Conservation (phyloP, 2,329 filamentous ascomycete species). For the Aspergillus sp. region DNA sequence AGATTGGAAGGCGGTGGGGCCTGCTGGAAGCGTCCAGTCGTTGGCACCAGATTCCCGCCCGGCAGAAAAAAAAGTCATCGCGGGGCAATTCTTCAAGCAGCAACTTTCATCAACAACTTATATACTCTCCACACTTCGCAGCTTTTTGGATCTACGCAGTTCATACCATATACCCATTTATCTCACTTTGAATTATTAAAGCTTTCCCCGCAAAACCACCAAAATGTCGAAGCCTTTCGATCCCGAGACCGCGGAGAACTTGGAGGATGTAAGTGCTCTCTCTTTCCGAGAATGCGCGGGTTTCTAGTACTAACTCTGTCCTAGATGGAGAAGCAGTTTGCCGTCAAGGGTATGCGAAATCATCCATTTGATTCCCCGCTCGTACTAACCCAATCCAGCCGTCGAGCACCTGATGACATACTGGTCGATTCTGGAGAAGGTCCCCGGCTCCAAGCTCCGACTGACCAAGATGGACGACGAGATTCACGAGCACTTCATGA, state of each 20-base stretch:
- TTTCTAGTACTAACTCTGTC: slow-evolving; percentile 14
- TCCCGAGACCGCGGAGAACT: slow-evolving; percentile 65
- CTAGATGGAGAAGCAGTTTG: slow-evolving; percentile 98
- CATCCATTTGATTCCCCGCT: not conserved
- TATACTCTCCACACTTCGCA: not conserved
- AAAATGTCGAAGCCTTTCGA: slow-evolving; percentile 47
- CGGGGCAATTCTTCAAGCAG: slow-evolving; percentile 22
- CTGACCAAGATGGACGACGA: slow-evolving; percentile 95
- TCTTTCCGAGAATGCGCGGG: not conserved
- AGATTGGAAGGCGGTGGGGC: slow-evolving; percentile 7
- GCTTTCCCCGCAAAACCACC: slow-evolving; percentile 3
- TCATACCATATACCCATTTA: not conserved
- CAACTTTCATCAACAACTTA: not conserved
- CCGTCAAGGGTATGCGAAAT: slow-evolving; percentile 71
- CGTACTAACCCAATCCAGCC: slow-evolving; percentile 43
- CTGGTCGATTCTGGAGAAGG: slow-evolving; percentile 90
- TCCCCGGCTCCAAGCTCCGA: slow-evolving; percentile 82
- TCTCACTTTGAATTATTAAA: no score
- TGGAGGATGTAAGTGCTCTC: slow-evolving; percentile 59
- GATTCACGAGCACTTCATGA: slow-evolving; percentile 83
- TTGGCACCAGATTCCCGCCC: slow-evolving; percentile 20
- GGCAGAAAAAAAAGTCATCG: slow-evolving; percentile 30
- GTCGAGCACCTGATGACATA: slow-evolving; percentile 97
- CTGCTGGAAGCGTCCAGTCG: slow-evolving; percentile 10
- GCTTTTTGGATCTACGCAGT: no score